These are phyloP conservation scores for Capronia coronata DNA, from an alignment of 2,329 filamentous ascomycete species.

Conservation along the genomic window DNA sequence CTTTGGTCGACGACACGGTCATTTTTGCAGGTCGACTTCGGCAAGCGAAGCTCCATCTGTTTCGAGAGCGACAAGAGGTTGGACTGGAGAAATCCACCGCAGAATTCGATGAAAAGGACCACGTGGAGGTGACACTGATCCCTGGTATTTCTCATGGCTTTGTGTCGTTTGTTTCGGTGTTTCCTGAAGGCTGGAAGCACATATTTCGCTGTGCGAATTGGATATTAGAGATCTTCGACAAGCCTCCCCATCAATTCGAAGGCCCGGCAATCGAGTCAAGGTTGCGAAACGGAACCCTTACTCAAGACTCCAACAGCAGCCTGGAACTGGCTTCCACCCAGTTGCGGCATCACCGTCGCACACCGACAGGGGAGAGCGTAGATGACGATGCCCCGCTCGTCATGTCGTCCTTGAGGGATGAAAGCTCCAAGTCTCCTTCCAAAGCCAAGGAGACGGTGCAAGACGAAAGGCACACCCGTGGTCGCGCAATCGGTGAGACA, in stretches of 20 bases:
- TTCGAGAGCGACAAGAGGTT: constrained; percentile 50
- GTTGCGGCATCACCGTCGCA: constrained; percentile 26
- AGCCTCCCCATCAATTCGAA: constrained; percentile 41
- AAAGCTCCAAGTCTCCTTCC: neutral
- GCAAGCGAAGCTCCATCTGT: constrained; percentile 61
- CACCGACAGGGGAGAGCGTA: constrained; percentile 52
- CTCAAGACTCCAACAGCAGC: constrained; percentile 11
- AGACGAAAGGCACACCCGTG: constrained; percentile 17
- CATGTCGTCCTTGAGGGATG: constrained; percentile 26
- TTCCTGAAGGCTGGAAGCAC: constrained; percentile 83
- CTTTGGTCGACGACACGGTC: constrained; percentile 91
- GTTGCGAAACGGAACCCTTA: constrained; percentile 24
- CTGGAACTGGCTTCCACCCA: constrained; percentile 16
- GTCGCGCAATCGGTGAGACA: constrained; percentile 14
- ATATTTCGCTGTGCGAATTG: constrained; percentile 71
- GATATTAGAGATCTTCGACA: constrained; percentile 70
- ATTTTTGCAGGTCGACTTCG: constrained; percentile 88
- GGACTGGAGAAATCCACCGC: constrained; percentile 49
- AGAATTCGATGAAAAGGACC: constrained; percentile 64
- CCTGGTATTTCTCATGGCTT: constrained; percentile 92
- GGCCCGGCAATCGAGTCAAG: constrained; percentile 33
- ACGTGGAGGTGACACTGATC: constrained; percentile 75
- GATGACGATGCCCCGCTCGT: constrained; percentile 28
- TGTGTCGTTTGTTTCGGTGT: constrained; percentile 80
- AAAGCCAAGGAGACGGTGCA: constrained; percentile 11